Percentiles rank a stretch among this genome's conserved stretches.
phyloP scores from a whole-genome alignment of 148 eudicot genomes.

The Polygonum maritimum region DNA sequence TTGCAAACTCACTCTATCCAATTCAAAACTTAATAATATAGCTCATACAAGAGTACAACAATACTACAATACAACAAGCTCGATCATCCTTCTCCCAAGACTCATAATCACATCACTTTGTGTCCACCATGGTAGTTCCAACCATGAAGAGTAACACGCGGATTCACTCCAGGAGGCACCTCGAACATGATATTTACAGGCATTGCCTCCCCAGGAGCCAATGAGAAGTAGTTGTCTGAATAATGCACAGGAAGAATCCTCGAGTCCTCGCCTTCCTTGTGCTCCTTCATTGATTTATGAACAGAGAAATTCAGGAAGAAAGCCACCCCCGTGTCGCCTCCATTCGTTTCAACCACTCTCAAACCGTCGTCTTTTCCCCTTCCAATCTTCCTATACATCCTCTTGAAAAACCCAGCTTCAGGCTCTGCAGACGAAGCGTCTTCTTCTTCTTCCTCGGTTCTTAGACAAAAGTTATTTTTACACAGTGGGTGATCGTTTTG shows the following conservation, averaged over 20 bases:
- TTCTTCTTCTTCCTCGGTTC: conserved; percentile 13
- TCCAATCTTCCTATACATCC: conserved; percentile 28
- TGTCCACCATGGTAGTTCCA: conserved; percentile 58
- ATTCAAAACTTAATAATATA: not conserved
- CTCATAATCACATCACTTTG: conserved; percentile 23
- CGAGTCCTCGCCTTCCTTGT: conserved; percentile 63
- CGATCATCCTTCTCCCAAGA: not conserved
- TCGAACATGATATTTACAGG: conserved; percentile 55
- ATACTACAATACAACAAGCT: not conserved
- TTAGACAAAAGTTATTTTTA: conserved; percentile 31
- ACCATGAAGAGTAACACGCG: conserved; percentile 56
- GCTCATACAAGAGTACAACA: not conserved
- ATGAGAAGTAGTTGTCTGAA: conserved; percentile 87
- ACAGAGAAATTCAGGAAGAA: conserved; percentile 87
- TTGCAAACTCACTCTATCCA: not conserved
- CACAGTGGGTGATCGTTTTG: conserved; percentile 24
- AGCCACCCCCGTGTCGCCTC: conserved; percentile 70
- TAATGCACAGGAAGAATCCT: conserved; percentile 95
- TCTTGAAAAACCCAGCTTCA: conserved; percentile 32
- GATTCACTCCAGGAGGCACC: conserved; percentile 67
- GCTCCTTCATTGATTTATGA: conserved; percentile 45
- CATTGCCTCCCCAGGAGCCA: conserved; percentile 79
- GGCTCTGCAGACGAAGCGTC: conserved; percentile 16
- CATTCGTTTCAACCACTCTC: conserved; percentile 43
- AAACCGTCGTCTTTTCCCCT: conserved; percentile 16